A percentile compares a stretch with the other conserved stretches of the same genome.
These are phyloP conservation scores for Candida gigantensis DNA, from an alignment of 1,139 yeast species.

Conservation along the genomic window DNA sequence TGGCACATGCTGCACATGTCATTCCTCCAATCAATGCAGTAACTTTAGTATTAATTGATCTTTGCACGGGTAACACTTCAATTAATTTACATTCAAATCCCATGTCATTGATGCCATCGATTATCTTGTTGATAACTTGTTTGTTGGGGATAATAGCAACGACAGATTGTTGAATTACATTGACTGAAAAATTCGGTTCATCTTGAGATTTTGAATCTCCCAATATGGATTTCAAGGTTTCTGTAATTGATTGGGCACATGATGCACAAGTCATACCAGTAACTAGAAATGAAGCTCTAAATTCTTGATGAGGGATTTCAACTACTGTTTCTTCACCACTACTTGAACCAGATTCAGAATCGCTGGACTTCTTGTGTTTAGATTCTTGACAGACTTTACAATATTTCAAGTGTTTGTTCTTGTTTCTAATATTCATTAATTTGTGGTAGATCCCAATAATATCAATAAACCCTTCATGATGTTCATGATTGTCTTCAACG, in stretches of 20 bases:
- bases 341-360: constrained; percentile 12
- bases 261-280: constrained; percentile 71
- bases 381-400: constrained; percentile 34
- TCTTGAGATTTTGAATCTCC: constrained; percentile 16
- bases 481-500: constrained; percentile 6
- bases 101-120: constrained; percentile 47
- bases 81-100: constrained; percentile 61
- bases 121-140: constrained; percentile 51
- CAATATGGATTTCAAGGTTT: constrained; percentile 34
- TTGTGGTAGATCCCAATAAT: constrained; percentile 16
- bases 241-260: constrained; percentile 51
- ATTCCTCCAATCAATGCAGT: constrained; percentile 71
- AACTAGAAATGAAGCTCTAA: constrained; percentile 54
- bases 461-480: constrained; percentile 19
- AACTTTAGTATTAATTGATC: constrained; percentile 49
- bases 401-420: constrained; percentile 28
- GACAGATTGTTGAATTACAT: constrained; percentile 44
- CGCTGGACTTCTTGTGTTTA: constrained; percentile 12
- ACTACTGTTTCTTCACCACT: constrained; percentile 32
- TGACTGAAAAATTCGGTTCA: constrained; percentile 40
- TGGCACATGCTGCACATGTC: constrained; percentile 73
- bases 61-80: constrained; percentile 60
- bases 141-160: constrained; percentile 52
- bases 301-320: constrained; percentile 29
- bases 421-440: constrained; percentile 11